Conservation (phyloP, 768 basidiomycete genomes). For the Boletus tomentosulus region DNA sequence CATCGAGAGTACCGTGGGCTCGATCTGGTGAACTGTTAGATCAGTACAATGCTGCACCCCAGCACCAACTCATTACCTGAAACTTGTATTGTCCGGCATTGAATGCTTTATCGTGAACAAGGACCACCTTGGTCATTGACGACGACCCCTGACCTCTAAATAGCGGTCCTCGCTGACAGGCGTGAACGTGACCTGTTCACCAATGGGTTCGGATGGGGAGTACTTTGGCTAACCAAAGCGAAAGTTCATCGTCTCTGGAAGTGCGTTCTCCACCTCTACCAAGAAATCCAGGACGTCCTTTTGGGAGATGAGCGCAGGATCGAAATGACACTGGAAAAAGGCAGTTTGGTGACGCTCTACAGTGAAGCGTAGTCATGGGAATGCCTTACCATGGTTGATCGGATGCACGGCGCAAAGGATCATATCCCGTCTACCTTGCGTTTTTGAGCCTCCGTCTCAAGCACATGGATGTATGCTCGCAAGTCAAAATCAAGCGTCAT, state of each 20-base stretch:
- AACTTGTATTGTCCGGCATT: slow-evolving; percentile 51
- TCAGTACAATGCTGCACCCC: not conserved
- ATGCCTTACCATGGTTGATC: slow-evolving; percentile 50
- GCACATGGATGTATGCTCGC: slow-evolving; percentile 56
- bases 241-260: slow-evolving; percentile 33
- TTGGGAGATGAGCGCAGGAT: slow-evolving; percentile 42
- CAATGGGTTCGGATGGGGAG: not conserved
- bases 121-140: not conserved
- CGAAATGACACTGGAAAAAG: slow-evolving; percentile 44
- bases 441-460: slow-evolving; percentile 39
- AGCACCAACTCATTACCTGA: slow-evolving; percentile 32
- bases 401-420: slow-evolving; percentile 49
- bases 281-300: slow-evolving; percentile 40
- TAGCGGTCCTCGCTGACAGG: slow-evolving; percentile 47
- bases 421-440: slow-evolving; percentile 33
- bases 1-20: slow-evolving; percentile 46
- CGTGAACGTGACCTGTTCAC: slow-evolving; percentile 46
- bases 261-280: slow-evolving; percentile 32
- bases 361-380: not conserved
- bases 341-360: not conserved
- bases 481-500: slow-evolving; percentile 50
- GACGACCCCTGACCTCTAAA: slow-evolving; percentile 33
- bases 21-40: not conserved
- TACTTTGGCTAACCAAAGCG: too few species aligned
- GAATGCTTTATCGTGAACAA: slow-evolving; percentile 41